A percentile compares a stretch with the other conserved stretches of the same genome.
These are phyloP conservation scores for Fusarium mexicanum DNA, from an alignment of 2,329 filamentous ascomycete species.

Conservation along the genomic window DNA sequence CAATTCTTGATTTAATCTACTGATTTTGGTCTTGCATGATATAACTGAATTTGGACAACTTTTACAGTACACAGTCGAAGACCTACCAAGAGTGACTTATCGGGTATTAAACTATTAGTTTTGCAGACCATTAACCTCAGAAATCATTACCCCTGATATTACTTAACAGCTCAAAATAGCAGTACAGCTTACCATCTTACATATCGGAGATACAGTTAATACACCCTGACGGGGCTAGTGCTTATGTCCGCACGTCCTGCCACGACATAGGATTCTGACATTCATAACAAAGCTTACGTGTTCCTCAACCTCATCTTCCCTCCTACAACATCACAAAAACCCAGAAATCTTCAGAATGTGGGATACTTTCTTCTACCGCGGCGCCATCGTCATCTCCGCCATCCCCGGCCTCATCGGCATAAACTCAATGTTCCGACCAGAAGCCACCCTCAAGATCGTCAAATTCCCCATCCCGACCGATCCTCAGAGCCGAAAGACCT, in stretches of 20 bases:
- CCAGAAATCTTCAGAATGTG: not conserved
- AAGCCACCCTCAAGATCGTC: slow-evolving; percentile 5
- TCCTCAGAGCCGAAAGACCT: slow-evolving; percentile 13
- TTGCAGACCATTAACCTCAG: rapidly evolving
- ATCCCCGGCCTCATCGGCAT: slow-evolving; percentile 32
- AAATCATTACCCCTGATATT: no score
- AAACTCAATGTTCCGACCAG: slow-evolving; percentile 23
- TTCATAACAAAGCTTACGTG: not conserved
- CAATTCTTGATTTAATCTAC: not conserved
- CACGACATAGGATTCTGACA: not conserved
- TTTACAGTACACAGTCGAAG: rapidly evolving
- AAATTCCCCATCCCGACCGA: slow-evolving; percentile 28
- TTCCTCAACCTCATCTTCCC: not conserved
- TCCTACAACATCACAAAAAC: not conserved
- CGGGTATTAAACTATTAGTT: no score
- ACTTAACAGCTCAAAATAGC: not conserved
- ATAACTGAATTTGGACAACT: not conserved
- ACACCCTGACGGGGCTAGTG: not conserved
- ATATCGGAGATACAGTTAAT: not conserved
- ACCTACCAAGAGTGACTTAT: no score
- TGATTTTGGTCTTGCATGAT: not conserved
- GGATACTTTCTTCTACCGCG: slow-evolving; percentile 23
- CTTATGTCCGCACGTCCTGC: not conserved
- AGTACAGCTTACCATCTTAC: not conserved
- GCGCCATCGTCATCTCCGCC: slow-evolving; percentile 14